Base-by-base conservation (phyloP, 331 rosid species). In the Cucumis variabilis region DNA sequence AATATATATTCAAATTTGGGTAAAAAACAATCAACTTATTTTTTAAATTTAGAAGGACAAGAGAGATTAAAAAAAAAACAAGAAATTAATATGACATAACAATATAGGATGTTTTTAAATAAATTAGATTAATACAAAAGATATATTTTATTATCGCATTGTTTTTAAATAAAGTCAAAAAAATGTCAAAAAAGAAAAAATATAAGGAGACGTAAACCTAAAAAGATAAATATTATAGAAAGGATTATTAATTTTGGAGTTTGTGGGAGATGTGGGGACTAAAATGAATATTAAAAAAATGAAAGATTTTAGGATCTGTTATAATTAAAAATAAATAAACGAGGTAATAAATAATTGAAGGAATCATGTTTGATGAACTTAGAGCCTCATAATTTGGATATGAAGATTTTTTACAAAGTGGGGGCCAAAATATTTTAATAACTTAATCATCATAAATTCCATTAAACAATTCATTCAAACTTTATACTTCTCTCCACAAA, bases 351-450 rank as follows among this genome's bases (percentile, higher is more conserved):
- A 58, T 58, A 46, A 46, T 46, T 1, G 10, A 75, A 75, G 81
- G 81, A 75, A 75, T 77, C 83, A 51, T 50, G 65, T 50, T 50
- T 78, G 41, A 51, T 51, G 21, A 77, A 15, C 13, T 78, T 78
- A 78, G 41, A 78, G 10, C 83, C 83, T 77, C 83, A 77, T n/a
- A 76, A 41, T 74, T 74, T 41, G 80, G 50, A 41, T 44, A 74
- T 41, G 15, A 33, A 41, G 80, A 23, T 20, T 20, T 46, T 23
- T 23, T 17, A 5, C 20, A 21, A 73, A 73, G n/a, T 33, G 11
- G 21, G 21, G 21, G 21, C 33, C 33, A 24, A 67, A 67, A 67
- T 67, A 7, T 62, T 62, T 67, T n/a, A 13, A 23, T 67, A 7
- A 12, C 33, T 24, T 11, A 12, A 16, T 67, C 72, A n/a, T 67